Conservation (phyloP, 1,284 basidiomycete species). For the Entoloma clypeatum region DNA sequence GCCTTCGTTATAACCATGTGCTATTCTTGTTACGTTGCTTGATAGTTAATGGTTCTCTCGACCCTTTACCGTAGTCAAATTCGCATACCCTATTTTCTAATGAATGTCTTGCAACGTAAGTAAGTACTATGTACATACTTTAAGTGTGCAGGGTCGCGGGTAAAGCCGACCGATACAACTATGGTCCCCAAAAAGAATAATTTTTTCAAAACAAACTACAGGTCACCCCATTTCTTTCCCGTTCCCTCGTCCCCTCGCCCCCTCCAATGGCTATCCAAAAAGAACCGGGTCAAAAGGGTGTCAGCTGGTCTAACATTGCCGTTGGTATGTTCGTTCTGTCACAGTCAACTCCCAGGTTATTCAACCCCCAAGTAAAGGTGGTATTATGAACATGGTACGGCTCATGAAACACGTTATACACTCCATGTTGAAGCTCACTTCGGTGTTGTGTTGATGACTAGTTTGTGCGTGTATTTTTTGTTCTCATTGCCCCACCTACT, state of each 20-base stretch:
- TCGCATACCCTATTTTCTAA: too few relatives aligned
- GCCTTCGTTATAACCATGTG: too few relatives aligned
- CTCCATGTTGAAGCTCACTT: conserved; percentile 14
- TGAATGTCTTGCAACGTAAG: too few relatives aligned
- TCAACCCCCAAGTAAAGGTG: conserved; percentile 51
- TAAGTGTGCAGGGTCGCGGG: too few relatives aligned
- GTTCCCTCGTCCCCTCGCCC: conserved; percentile 18
- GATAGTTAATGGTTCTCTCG: too few relatives aligned
- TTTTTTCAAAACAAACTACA: too few relatives aligned
- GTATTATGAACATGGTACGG: conserved; percentile 91
- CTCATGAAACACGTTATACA: conserved; percentile 9
- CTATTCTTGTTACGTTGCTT: too few relatives aligned
- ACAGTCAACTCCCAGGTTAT: conserved; percentile 6
- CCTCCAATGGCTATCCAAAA: conserved; percentile 68
- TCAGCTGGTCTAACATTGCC: conserved; percentile 99
- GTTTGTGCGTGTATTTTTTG: conserved; percentile 50
- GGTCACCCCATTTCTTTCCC: conserved; percentile 18
- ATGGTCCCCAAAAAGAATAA: conserved; percentile 23
- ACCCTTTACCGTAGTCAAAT: too few relatives aligned
- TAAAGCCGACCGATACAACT: too few relatives aligned
- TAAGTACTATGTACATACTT: too few relatives aligned
- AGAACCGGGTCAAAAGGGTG: conserved; percentile 89
- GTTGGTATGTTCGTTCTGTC: conserved; percentile 71
- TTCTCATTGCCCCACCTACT: conserved; percentile 11
- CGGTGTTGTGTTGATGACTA: conserved; percentile 25